Evolutionary conservation across 371 early-diverging fungal genomes (phyloP).

Genomic region (Mortierella sp.): DNA sequence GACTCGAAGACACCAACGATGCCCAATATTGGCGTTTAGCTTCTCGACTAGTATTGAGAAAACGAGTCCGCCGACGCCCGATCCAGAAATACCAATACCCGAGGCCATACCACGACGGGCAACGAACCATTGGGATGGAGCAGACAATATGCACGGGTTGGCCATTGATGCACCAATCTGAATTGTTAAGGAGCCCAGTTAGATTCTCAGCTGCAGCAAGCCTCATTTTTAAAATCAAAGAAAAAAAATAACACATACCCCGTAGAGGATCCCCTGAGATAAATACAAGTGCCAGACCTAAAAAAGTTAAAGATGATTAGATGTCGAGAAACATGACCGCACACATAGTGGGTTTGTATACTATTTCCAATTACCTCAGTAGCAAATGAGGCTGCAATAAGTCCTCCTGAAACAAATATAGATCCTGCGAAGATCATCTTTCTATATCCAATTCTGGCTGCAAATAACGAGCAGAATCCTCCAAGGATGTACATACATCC

Average conservation of each 20-base stretch:
- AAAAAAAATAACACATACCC: slow-evolving; percentile 25
- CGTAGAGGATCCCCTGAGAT: slow-evolving; percentile 45
- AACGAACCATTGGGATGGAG: slow-evolving; percentile 83
- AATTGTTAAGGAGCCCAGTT: background rate
- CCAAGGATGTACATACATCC: slow-evolving; percentile 46
- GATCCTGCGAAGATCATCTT: slow-evolving; percentile 46
- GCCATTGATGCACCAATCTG: slow-evolving; percentile 60
- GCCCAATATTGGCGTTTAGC: slow-evolving; percentile 59
- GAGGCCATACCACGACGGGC: slow-evolving; percentile 79
- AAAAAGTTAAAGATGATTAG: background rate
- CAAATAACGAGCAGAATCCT: slow-evolving; percentile 39
- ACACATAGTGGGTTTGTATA: background rate
- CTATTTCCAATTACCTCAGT: slow-evolving; percentile 38
- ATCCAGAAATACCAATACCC: slow-evolving; percentile 80
- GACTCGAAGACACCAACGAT: slow-evolving; percentile 65
- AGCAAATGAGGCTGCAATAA: slow-evolving; percentile 49
- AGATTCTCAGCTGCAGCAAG: too few species aligned
- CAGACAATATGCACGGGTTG: slow-evolving; percentile 68
- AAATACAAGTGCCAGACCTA: slow-evolving; percentile 55
- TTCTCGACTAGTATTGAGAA: slow-evolving; percentile 65
- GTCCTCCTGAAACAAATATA: slow-evolving; percentile 39
- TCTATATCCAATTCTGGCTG: slow-evolving; percentile 43
- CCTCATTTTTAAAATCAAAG: background rate
- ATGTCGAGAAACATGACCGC: background rate
- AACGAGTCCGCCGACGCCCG: slow-evolving; percentile 73